phyloP scores from a whole-genome alignment of 192 early-diverging fungal genomes.

The Coemansia sp. region DNA sequence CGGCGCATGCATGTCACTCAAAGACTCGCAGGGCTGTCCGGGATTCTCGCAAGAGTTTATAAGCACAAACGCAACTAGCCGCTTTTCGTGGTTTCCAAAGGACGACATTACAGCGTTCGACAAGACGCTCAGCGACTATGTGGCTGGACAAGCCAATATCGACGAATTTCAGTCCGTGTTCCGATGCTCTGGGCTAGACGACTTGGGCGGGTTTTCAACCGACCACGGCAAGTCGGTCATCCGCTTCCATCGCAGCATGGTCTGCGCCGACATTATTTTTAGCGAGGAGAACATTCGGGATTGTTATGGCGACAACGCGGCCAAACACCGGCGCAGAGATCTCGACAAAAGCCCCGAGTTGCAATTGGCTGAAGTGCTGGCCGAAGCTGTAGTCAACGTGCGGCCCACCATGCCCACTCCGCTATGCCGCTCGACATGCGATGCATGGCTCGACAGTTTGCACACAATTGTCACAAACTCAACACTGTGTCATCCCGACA shows the following conservation, averaged over 20 bases:
- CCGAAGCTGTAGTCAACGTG: conserved; percentile 19
- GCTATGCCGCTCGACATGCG: conserved; percentile 47
- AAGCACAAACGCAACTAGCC: conserved; percentile 47
- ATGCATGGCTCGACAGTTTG: conserved; percentile 45
- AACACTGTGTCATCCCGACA: conserved; percentile 39
- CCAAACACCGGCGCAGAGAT: conserved; percentile 11
- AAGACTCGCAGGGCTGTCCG: conserved; percentile 47
- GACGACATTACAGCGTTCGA: conserved; percentile 49
- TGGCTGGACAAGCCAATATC: conserved; percentile 37
- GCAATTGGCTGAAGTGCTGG: conserved; percentile 36
- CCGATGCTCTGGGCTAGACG: conserved; percentile 47
- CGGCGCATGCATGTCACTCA: conserved; percentile 37
- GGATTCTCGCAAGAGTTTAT: conserved; percentile 45
- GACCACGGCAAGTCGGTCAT: conserved; percentile 47
- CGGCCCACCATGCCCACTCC: conserved; percentile 25
- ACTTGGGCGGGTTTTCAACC: conserved; percentile 44
- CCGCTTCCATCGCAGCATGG: conserved; percentile 51
- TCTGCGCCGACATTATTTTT: conserved; percentile 49
- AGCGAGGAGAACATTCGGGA: conserved; percentile 43
- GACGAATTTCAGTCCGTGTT: conserved; percentile 55
- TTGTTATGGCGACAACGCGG: conserved; percentile 32
- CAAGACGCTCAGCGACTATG: conserved; percentile 50
- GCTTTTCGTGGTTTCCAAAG: conserved; percentile 51
- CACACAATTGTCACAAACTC: conserved; percentile 36
- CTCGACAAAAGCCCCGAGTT: conserved; percentile 17